Evolutionary conservation across 768 basidiomycete genomes (phyloP).

Genomic region (Tricholoma bakamatsutake): DNA sequence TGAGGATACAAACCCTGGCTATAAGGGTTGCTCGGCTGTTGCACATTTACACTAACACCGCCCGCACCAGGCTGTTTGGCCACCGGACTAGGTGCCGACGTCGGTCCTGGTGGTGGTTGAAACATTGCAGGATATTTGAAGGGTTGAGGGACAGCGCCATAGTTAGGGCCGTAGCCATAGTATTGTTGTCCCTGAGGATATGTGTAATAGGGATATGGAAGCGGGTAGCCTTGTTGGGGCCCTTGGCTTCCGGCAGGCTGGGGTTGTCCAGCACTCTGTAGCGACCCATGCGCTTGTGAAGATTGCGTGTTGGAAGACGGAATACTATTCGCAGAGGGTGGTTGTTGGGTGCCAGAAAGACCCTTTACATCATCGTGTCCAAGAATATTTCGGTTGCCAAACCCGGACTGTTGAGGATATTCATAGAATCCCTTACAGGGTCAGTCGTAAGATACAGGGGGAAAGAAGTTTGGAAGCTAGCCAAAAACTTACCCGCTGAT

Average conservation of each 20-base stretch:
- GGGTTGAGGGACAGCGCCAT: slow-evolving; percentile 52
- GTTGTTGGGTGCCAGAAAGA: slow-evolving; percentile 53
- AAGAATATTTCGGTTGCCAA: slow-evolving; percentile 58
- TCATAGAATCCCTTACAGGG: slow-evolving; percentile 66
- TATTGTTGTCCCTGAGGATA: slow-evolving; percentile 78
- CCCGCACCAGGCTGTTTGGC: slow-evolving; percentile 57
- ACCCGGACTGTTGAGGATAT: slow-evolving; percentile 58
- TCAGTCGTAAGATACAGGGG: slow-evolving; percentile 13
- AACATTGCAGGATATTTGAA: slow-evolving; percentile 78
- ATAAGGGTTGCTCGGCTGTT: slow-evolving; percentile 52
- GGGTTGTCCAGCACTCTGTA: slow-evolving; percentile 47
- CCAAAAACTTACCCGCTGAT: slow-evolving; percentile 47
- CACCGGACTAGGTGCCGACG: slow-evolving; percentile 56
- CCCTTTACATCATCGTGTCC: slow-evolving; percentile 76
- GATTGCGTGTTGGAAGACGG: slow-evolving; percentile 50
- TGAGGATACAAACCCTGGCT: slow-evolving; percentile 63
- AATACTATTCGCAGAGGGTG: slow-evolving; percentile 41
- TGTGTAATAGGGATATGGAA: slow-evolving; percentile 55
- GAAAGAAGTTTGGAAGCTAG: slow-evolving; percentile 1
- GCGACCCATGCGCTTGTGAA: slow-evolving; percentile 48
- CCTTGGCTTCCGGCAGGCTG: slow-evolving; percentile 58
- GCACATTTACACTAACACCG: slow-evolving; percentile 39
- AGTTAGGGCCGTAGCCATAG: slow-evolving; percentile 54
- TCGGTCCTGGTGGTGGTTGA: slow-evolving; percentile 65
- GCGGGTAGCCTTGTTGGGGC: slow-evolving; percentile 61